A percentile compares a stretch with the other conserved stretches of the same genome.
These are phyloP conservation scores for Phytopythium boreale DNA, from an alignment of 352 stramenopile species.

Conservation along the genomic window DNA sequence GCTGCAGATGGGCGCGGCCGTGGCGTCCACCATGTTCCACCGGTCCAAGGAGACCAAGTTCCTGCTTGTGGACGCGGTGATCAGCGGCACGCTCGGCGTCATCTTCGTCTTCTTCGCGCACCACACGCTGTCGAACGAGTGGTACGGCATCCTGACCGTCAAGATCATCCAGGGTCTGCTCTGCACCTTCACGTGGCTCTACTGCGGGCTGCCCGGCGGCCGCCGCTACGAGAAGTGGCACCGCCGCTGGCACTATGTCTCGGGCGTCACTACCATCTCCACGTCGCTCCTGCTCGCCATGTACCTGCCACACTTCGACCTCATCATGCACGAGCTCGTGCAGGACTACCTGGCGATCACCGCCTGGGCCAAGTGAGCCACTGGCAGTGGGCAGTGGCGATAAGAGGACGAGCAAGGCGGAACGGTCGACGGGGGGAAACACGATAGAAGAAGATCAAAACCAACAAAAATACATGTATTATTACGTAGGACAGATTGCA, in stretches of 20 bases:
- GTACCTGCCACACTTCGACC: constrained; percentile 79
- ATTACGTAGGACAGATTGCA: too few relatives aligned
- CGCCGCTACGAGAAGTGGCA: constrained; percentile 80
- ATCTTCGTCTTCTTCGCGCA: constrained; percentile 68
- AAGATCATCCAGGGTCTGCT: constrained; percentile 51
- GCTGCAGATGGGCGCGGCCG: constrained; percentile 63
- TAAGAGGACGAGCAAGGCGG: not conserved
- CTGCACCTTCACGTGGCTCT: constrained; percentile 78
- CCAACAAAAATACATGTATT: too few relatives aligned
- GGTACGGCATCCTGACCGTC: constrained; percentile 70
- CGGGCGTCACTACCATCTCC: constrained; percentile 67
- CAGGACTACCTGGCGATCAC: constrained; percentile 52
- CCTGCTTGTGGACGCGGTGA: constrained; percentile 70
- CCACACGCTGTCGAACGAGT: constrained; percentile 68
- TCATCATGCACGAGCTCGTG: constrained; percentile 71
- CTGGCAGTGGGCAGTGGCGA: not conserved
- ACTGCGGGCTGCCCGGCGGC: constrained; percentile 72
- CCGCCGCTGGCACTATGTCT: constrained; percentile 82
- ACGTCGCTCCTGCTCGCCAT: constrained; percentile 69
- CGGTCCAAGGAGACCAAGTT: constrained; percentile 84
- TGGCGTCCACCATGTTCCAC: constrained; percentile 78
- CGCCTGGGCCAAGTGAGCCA: constrained; percentile 36
- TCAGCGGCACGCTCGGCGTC: constrained; percentile 66
- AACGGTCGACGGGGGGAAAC: not conserved
- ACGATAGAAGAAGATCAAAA: not conserved